These are phyloP conservation scores for Cyberlindnera xishuangbannaensis DNA, from an alignment of 805 yeast genomes.

Conservation along the genomic window DNA sequence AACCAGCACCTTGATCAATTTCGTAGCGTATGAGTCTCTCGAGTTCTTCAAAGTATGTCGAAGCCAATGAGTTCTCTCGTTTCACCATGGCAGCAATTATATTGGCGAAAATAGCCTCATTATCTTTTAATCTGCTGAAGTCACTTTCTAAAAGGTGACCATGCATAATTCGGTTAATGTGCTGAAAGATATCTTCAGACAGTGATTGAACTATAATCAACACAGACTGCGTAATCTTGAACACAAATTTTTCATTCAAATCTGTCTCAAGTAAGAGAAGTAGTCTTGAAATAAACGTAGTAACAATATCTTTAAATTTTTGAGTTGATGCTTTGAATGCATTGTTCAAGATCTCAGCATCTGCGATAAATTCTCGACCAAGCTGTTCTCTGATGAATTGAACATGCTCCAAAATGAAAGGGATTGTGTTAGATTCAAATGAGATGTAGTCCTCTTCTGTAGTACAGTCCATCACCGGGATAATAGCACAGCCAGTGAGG, in stretches of 20 bases:
- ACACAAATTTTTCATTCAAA: slow-evolving; percentile 29
- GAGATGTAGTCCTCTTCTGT: slow-evolving; percentile 33
- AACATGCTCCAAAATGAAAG: slow-evolving; percentile 63
- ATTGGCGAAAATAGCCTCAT: slow-evolving; percentile 62
- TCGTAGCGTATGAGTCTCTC: slow-evolving; percentile 54
- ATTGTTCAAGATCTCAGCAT: slow-evolving; percentile 38
- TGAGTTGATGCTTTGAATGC: slow-evolving; percentile 73
- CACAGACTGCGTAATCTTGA: slow-evolving; percentile 39
- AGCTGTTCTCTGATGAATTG: slow-evolving; percentile 37
- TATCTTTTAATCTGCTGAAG: slow-evolving; percentile 45
- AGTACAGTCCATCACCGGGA: slow-evolving; percentile 62
- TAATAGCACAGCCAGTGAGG: slow-evolving; percentile 61
- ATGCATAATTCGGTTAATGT: slow-evolving; percentile 34
- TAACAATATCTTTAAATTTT: slow-evolving; percentile 56
- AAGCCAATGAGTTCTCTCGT: slow-evolving; percentile 35
- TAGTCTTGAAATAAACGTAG: slow-evolving; percentile 49
- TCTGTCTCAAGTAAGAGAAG: slow-evolving; percentile 57
- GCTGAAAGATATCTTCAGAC: slow-evolving; percentile 47
- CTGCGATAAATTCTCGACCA: slow-evolving; percentile 32
- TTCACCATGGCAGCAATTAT: slow-evolving; percentile 68
- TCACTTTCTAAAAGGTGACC: slow-evolving; percentile 45
- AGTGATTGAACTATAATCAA: slow-evolving; percentile 50
- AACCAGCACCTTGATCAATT: slow-evolving; percentile 76
- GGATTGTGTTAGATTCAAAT: slow-evolving; percentile 36
- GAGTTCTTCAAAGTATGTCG: slow-evolving; percentile 23